Evolutionary conservation across 768 basidiomycete species (phyloP).

Genomic region (Mycena crocata): DNA sequence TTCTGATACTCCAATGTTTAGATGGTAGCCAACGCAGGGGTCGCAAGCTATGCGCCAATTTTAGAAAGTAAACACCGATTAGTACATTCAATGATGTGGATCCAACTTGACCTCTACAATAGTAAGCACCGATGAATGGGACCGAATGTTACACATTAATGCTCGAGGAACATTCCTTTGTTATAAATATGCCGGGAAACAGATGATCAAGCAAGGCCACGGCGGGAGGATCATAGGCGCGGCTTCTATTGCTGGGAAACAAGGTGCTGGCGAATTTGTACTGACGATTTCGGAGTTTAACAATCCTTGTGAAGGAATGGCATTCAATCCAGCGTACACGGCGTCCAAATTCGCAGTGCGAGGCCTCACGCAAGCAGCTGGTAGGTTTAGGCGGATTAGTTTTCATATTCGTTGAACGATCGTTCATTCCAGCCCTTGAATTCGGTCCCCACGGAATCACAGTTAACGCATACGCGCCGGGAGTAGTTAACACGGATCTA

Average conservation of each 20-base stretch:
- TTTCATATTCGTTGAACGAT: background rate
- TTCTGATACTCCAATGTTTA: background rate
- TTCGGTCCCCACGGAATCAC: conserved; percentile 37
- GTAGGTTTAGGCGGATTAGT: background rate
- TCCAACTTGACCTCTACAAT: too few relatives aligned
- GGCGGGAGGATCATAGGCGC: conserved; percentile 54
- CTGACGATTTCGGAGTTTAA: background rate
- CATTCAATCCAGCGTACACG: conserved; percentile 35
- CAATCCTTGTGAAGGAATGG: conserved; percentile 20
- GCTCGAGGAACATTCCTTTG: conserved; percentile 48
- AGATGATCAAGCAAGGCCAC: conserved; percentile 53
- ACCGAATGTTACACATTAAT: conserved; percentile 45
- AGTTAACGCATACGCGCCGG: conserved; percentile 43
- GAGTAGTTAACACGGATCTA: conserved; percentile 26
- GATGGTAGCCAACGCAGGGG: conserved; percentile 46
- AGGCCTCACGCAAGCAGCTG: conserved; percentile 26
- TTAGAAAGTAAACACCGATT: conserved; percentile 17
- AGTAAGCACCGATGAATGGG: conserved; percentile 39
- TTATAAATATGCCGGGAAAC: conserved; percentile 52
- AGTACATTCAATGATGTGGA: background rate
- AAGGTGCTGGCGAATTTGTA: conserved; percentile 8
- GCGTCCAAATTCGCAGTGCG: conserved; percentile 45
- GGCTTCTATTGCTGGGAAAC: conserved; percentile 30
- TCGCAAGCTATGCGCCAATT: conserved; percentile 17
- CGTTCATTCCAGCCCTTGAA: conserved; percentile 5